Conservation (phyloP, 345 rosid species). For the Aquilaria sinensis region DNA sequence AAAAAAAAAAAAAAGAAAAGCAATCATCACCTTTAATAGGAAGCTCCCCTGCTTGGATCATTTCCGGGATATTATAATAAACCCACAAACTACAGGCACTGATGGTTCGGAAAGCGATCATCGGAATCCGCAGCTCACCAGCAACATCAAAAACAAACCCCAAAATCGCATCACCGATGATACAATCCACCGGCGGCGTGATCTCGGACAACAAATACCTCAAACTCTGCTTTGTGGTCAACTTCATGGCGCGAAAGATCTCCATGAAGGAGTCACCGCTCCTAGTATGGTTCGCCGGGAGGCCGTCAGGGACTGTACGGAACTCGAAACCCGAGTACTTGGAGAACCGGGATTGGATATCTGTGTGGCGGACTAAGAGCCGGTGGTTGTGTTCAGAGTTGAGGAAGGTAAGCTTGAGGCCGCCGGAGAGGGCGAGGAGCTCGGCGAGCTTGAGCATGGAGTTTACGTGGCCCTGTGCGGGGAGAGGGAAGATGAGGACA, state of each 20-base stretch:
- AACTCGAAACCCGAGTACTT: conserved; percentile 29
- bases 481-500: conserved; percentile 52
- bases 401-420: conserved; percentile 49
- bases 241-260: conserved; percentile 12
- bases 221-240: conserved; percentile 9
- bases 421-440: conserved; percentile 33
- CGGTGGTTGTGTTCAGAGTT: conserved; percentile 30
- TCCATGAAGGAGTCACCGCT: conserved; percentile 10
- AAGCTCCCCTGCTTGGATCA: conserved; percentile 33
- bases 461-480: conserved; percentile 62
- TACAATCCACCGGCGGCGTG: conserved; percentile 19
- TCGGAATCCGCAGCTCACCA: conserved; percentile 22
- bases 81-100: conserved; percentile 31
- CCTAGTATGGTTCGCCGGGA: conserved; percentile 24
- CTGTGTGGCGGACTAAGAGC: conserved; percentile 16
- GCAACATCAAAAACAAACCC: conserved; percentile 27
- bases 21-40: conserved; percentile 28
- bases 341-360: conserved; percentile 28
- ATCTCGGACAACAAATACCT: conserved; percentile 12
- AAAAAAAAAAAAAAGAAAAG: not conserved
- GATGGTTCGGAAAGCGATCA: conserved; percentile 27
- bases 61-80: conserved; percentile 21
- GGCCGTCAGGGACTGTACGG: conserved; percentile 25
- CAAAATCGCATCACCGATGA: conserved; percentile 33
- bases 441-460: conserved; percentile 62